A percentile compares a stretch with the other conserved stretches of the same genome.
phyloP scores from a whole-genome alignment of 352 stramenopile species.

The Phytophthora podocarpi region DNA sequence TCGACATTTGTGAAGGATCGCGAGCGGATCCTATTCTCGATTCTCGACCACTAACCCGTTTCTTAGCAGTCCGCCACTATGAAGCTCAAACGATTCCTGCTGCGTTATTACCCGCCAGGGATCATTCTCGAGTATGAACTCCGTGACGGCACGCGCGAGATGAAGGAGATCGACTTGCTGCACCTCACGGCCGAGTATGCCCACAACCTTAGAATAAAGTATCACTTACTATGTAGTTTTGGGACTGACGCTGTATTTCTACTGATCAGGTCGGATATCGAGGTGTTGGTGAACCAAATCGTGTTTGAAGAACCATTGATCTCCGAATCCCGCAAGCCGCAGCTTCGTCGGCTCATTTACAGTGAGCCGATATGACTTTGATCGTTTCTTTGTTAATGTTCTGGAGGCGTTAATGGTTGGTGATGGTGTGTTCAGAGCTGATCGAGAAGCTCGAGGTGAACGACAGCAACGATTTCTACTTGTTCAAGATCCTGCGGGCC shows the following conservation, averaged over 20 bases:
- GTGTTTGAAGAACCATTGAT: slow-evolving; percentile 96
- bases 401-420: neutral
- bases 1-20: slow-evolving; percentile 15
- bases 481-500: slow-evolving; percentile 96
- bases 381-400: neutral
- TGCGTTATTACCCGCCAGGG: slow-evolving; percentile 95
- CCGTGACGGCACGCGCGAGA: slow-evolving; percentile 91
- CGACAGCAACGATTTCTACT: slow-evolving; percentile 95
- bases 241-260: neutral
- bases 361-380: slow-evolving; percentile 51
- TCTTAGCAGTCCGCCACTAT: slow-evolving; percentile 50
- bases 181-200: slow-evolving; percentile 91
- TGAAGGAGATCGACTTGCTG: slow-evolving; percentile 96
- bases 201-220: no score
- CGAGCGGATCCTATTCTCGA: slow-evolving; percentile 11
- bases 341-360: slow-evolving; percentile 93
- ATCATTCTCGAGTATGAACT: slow-evolving; percentile 97
- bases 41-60: slow-evolving; percentile 1
- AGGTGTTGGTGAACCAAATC: slow-evolving; percentile 96
- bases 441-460: slow-evolving; percentile 96
- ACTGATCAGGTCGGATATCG: slow-evolving; percentile 85
- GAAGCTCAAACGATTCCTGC: slow-evolving; percentile 96
- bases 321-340: slow-evolving; percentile 92
- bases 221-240: neutral
- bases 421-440: slow-evolving; percentile 62